Percentiles rank a stretch among this genome's conserved stretches.
Conservation (phyloP, 768 basidiomycete genomes). For the Tephrocybe sp. region DNA sequence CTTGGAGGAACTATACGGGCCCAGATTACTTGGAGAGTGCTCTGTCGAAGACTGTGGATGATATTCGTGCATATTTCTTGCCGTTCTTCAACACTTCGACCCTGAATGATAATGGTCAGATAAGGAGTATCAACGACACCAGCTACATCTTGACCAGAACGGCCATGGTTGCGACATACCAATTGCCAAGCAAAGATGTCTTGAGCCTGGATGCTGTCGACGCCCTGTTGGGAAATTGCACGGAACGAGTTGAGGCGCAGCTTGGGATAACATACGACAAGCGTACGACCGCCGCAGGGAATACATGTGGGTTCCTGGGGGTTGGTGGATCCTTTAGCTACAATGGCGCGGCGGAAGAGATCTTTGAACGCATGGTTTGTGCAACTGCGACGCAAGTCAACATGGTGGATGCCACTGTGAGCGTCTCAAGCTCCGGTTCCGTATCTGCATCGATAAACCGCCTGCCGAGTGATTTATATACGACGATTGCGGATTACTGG, state of each 20-base stretch:
- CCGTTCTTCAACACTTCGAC: conserved; percentile 19
- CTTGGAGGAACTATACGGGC: conserved; percentile 18
- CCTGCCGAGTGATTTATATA: conserved; percentile 16
- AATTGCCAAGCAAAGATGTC: background rate
- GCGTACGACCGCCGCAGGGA: background rate
- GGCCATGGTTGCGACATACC: conserved; percentile 7
- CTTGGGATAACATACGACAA: conserved; percentile 1
- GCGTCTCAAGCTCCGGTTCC: background rate
- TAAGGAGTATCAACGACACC: conserved; percentile 11
- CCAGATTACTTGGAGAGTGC: conserved; percentile 18
- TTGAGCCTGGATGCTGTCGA: background rate
- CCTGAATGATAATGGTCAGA: conserved; percentile 8
- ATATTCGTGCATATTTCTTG: conserved; percentile 14
- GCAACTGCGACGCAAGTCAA: conserved; percentile 19
- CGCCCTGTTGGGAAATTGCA: conserved; percentile 13
- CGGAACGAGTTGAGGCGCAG: conserved; percentile 2
- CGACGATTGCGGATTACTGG: conserved; percentile 10
- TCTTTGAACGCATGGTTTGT: conserved; percentile 15
- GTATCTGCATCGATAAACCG: conserved; percentile 12
- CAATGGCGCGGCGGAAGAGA: background rate
- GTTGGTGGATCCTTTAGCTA: conserved; percentile 8
- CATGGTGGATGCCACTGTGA: conserved; percentile 16
- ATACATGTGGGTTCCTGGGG: conserved; percentile 14
- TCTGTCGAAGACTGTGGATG: conserved; percentile 17
- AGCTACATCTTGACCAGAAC: background rate